A percentile compares a stretch with the other conserved stretches of the same genome.
Conservation (phyloP, 1,139 yeast species). For the Hyphopichia burtonii region DNA sequence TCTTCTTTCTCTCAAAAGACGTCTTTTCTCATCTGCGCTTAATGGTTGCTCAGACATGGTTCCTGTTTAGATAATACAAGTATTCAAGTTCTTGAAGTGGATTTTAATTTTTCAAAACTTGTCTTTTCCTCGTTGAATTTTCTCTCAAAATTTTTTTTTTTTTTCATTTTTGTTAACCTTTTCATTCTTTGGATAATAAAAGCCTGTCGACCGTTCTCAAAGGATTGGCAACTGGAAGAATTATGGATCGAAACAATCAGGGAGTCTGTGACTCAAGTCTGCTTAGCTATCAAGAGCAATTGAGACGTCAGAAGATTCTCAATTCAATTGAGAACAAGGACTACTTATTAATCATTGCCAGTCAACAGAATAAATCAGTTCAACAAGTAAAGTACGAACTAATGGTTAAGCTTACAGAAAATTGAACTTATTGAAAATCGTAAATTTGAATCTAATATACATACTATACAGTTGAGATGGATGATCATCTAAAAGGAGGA, state of each 20-base stretch:
- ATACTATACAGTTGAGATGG: background rate
- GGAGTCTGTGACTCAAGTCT: background rate
- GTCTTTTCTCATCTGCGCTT: constrained; percentile 63
- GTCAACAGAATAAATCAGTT: constrained; percentile 43
- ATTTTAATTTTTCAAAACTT: background rate
- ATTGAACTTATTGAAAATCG: no score
- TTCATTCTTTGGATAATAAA: no score
- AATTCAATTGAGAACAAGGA: constrained; percentile 46
- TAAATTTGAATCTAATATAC: background rate
- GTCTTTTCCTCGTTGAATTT: background rate
- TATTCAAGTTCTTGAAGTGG: background rate
- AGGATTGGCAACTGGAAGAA: no score
- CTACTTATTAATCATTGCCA: constrained; percentile 42
- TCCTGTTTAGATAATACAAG: background rate
- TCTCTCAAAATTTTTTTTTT: background rate
- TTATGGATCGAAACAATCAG: no score
- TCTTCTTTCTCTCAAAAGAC: constrained; percentile 63
- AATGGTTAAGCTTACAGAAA: constrained; percentile 19
- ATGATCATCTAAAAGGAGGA: constrained; percentile 23
- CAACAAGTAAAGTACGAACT: constrained; percentile 45
- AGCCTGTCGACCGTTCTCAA: no score
- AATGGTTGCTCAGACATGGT: constrained; percentile 11
- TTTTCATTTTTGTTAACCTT: background rate
- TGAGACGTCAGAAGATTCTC: constrained; percentile 37
- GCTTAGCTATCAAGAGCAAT: constrained; percentile 33